These are phyloP conservation scores for Rhizoclosmatium sp. DNA, from an alignment of 192 early-diverging fungal genomes.

Conservation along the genomic window DNA sequence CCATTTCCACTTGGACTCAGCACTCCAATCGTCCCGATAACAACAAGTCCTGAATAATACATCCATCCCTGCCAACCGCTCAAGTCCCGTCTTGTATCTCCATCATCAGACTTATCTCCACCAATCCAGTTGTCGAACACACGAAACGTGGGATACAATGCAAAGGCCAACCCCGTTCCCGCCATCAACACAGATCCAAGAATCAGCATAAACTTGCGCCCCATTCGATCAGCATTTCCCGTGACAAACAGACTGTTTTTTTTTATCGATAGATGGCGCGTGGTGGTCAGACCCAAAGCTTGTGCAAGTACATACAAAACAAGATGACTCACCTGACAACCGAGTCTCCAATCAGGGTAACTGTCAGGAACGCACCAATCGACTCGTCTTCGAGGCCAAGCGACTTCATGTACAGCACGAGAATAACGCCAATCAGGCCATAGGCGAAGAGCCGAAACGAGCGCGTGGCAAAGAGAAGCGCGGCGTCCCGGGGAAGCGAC, in stretches of 20 bases:
- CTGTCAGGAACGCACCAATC: conserved; percentile 18
- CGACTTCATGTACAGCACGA: conserved; percentile 29
- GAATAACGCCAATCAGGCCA: conserved; percentile 29
- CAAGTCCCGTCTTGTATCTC: neutral
- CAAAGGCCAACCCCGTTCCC: conserved; percentile 25
- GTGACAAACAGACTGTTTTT: conserved; percentile 26
- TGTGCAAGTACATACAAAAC: too few species aligned
- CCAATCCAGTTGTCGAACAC: neutral
- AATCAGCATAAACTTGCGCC: conserved; percentile 29
- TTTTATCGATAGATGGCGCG: too few species aligned
- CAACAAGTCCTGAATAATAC: conserved; percentile 7
- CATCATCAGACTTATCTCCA: neutral
- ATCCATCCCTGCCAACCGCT: conserved; percentile 15
- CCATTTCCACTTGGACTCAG: conserved; percentile 26
- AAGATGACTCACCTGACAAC: neutral
- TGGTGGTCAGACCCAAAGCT: too few species aligned
- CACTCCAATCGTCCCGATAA: conserved; percentile 33
- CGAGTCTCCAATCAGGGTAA: conserved; percentile 35
- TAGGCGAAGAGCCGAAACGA: conserved; percentile 29
- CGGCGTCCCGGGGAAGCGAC: neutral
- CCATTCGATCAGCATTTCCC: conserved; percentile 30
- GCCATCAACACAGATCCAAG: conserved; percentile 36
- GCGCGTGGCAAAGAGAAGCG: conserved; percentile 24
- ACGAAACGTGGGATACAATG: conserved; percentile 9
- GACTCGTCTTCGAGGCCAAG: conserved; percentile 25